A percentile compares a stretch with the other conserved stretches of the same genome.
Conservation (phyloP, 352 stramenopile genomes). For the Phytophthora podocarpi region DNA sequence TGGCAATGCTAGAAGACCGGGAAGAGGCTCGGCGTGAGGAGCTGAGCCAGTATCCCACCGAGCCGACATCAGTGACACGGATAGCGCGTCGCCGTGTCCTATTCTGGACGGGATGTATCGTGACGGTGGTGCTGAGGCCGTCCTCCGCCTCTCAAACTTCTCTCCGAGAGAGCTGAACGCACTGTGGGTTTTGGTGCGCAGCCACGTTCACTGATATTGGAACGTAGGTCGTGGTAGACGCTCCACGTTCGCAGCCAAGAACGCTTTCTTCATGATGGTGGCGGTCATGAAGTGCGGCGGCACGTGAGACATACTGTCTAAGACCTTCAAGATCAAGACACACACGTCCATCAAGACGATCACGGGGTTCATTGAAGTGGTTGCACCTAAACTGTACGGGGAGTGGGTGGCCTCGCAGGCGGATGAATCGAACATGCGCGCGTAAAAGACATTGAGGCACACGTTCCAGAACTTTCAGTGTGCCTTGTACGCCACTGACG, state of each 20-base stretch:
- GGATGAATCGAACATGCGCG: not conserved
- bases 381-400: slow-evolving; percentile 1
- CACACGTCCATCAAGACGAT: not conserved
- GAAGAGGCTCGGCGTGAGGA: not conserved
- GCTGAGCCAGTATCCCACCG: not conserved
- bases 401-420: not conserved
- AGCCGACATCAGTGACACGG: not conserved
- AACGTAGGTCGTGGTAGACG: not conserved
- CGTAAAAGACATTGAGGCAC: not conserved
- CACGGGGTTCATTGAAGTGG: slow-evolving; percentile 2
- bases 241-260: not conserved
- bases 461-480: slow-evolving; percentile 1
- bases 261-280: slow-evolving; percentile 14
- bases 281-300: not conserved
- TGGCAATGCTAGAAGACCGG: not conserved
- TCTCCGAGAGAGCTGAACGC: not conserved
- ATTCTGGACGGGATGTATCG: not conserved
- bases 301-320: not conserved
- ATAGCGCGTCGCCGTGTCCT: slow-evolving; percentile 1
- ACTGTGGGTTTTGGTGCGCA: not conserved
- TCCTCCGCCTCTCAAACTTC: slow-evolving; percentile 1
- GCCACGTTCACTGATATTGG: not conserved
- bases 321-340: not conserved
- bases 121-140: not conserved
- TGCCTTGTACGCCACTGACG: slow-evolving; percentile 3